Conservation (phyloP, 75 land plant species). For the Pinus tabuliformis region DNA sequence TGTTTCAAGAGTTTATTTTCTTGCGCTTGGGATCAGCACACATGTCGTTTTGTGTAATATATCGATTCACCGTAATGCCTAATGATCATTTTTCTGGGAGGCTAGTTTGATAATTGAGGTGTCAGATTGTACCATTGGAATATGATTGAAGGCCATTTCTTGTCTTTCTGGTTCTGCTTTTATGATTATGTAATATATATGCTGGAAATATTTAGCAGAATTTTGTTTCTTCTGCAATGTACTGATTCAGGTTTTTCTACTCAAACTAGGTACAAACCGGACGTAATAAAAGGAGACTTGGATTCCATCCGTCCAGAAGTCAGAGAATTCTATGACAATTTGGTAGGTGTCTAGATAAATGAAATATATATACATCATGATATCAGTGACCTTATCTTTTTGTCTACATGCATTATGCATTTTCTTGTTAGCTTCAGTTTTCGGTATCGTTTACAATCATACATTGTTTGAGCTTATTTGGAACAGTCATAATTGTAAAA, state of each 20-base stretch:
- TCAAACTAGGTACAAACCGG: slow-evolving; percentile 73
- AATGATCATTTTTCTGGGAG: neutral
- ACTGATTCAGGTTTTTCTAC: neutral
- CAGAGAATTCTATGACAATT: slow-evolving; percentile 48
- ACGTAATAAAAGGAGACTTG: slow-evolving; percentile 91
- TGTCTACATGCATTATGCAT: neutral
- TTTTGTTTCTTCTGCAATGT: neutral
- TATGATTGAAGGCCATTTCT: neutral
- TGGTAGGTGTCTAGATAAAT: slow-evolving; percentile 40
- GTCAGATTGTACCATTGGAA: neutral
- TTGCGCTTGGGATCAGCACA: neutral
- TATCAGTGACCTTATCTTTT: neutral
- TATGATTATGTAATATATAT: neutral
- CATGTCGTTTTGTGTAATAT: neutral
- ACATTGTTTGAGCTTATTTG: neutral
- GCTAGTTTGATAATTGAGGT: neutral
- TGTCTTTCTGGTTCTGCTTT: neutral
- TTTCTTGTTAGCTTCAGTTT: neutral
- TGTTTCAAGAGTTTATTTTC: neutral
- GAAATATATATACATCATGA: neutral
- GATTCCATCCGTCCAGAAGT: slow-evolving; percentile 92
- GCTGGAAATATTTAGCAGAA: neutral
- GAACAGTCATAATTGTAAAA: neutral
- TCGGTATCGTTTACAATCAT: neutral
- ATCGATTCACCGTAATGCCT: neutral